A percentile compares a stretch with the other conserved stretches of the same genome.
Evolutionary conservation across 371 early-diverging fungal species (phyloP).

Genomic region (Actinomucor elegans): DNA sequence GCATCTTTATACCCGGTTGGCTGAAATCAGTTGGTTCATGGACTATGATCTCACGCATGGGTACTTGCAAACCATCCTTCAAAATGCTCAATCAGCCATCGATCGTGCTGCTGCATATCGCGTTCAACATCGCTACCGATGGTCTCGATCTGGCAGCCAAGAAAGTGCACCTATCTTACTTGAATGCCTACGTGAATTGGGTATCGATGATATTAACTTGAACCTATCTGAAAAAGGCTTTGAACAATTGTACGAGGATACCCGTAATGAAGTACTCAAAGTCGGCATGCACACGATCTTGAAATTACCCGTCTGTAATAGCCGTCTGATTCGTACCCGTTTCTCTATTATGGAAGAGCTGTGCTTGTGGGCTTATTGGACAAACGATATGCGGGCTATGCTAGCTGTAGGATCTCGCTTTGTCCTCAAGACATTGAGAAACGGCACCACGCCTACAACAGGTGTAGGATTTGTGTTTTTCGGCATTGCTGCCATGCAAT

Average conservation of each 20-base stretch:
- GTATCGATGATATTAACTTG: slow-evolving; percentile 31
- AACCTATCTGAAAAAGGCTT: slow-evolving; percentile 25
- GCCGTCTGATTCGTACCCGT: slow-evolving; percentile 38
- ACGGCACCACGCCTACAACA: slow-evolving; percentile 40
- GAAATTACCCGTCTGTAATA: slow-evolving; percentile 38
- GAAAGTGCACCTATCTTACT: slow-evolving; percentile 32
- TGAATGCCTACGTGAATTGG: slow-evolving; percentile 42
- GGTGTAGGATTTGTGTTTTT: slow-evolving; percentile 49
- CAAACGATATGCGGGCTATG: slow-evolving; percentile 33
- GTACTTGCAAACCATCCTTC: slow-evolving; percentile 30
- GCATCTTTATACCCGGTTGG: slow-evolving; percentile 41
- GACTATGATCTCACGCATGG: slow-evolving; percentile 27
- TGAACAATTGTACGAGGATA: slow-evolving; percentile 24
- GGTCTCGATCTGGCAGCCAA: slow-evolving; percentile 30
- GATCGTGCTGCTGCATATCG: slow-evolving; percentile 50
- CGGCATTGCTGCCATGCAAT: slow-evolving; percentile 42
- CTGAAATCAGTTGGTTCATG: slow-evolving; percentile 47
- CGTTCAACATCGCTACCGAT: slow-evolving; percentile 40
- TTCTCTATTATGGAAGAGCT: slow-evolving; percentile 44
- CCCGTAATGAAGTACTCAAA: slow-evolving; percentile 28
- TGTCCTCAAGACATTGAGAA: slow-evolving; percentile 34
- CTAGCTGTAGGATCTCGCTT: slow-evolving; percentile 31
- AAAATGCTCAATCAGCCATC: slow-evolving; percentile 36
- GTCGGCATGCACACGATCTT: slow-evolving; percentile 34
- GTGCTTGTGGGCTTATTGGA: slow-evolving; percentile 46